Conservation (phyloP, 2,329 filamentous ascomycete genomes). For the Colletotrichum lentis region DNA sequence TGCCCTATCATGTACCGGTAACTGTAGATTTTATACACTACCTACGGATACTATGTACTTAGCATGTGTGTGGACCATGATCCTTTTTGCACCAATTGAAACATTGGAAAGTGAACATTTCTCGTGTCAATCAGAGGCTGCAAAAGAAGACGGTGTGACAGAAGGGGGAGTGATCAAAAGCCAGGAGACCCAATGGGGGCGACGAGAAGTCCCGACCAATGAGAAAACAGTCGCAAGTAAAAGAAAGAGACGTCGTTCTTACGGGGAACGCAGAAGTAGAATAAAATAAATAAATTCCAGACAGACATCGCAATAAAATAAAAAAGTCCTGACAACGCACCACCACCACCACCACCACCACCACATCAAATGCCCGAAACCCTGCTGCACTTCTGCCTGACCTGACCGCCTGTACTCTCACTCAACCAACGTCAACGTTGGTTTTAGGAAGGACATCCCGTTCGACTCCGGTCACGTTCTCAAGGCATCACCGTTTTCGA, state of each 20-base stretch:
- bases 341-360: constrained; percentile 61
- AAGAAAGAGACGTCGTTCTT: background rate
- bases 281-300: constrained; percentile 36
- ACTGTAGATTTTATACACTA: too few relatives aligned
- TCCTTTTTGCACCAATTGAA: constrained; percentile 33
- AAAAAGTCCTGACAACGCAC: constrained; percentile 56
- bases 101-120: constrained; percentile 3
- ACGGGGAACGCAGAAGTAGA: background rate
- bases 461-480: constrained; percentile 5
- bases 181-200: constrained; percentile 1
- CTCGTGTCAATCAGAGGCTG: constrained; percentile 31
- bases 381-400: constrained; percentile 58
- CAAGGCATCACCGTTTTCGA: constrained; percentile 10
- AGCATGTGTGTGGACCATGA: background rate
- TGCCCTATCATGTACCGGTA: too few relatives aligned
- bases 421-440: background rate
- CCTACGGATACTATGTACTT: too few relatives aligned
- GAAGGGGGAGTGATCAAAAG: background rate
- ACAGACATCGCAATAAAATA: background rate
- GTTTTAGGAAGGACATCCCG: background rate
- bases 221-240: constrained; percentile 14
- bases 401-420: constrained; percentile 41
- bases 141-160: constrained; percentile 7
- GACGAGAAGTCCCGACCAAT: constrained; percentile 5
- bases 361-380: constrained; percentile 54